These are phyloP conservation scores for Verticillium isaacii DNA, from an alignment of 2,329 filamentous ascomycete genomes.

Conservation along the genomic window DNA sequence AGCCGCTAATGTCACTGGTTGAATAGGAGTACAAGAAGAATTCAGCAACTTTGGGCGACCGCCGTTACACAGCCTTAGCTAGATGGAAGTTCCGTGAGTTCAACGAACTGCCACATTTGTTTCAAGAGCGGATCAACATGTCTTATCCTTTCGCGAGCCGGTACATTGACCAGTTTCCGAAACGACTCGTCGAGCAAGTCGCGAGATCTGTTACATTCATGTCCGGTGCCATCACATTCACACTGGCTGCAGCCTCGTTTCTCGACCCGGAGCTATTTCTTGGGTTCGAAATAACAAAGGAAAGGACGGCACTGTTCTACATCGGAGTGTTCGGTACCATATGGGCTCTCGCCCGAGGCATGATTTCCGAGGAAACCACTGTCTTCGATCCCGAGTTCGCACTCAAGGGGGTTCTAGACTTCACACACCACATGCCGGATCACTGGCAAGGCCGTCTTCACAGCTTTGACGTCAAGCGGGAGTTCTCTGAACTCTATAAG, in stretches of 20 bases:
- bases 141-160: slow-evolving; percentile 88
- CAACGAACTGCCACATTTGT: slow-evolving; percentile 92
- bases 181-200: slow-evolving; percentile 84
- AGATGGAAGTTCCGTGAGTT: slow-evolving; percentile 99
- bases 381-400: slow-evolving; percentile 92
- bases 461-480: slow-evolving; percentile 85
- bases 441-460: slow-evolving; percentile 90
- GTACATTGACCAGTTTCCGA: slow-evolving; percentile 95
- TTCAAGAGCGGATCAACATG: slow-evolving; percentile 85
- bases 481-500: slow-evolving; percentile 89
- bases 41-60: slow-evolving; percentile 77
- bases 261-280: slow-evolving; percentile 88
- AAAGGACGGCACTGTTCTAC: slow-evolving; percentile 87
- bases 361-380: slow-evolving; percentile 80
- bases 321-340: slow-evolving; percentile 76
- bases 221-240: slow-evolving; percentile 77
- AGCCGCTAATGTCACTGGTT: background rate
- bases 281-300: slow-evolving; percentile 84
- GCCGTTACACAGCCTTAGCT: slow-evolving; percentile 87
- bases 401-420: slow-evolving; percentile 82
- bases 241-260: slow-evolving; percentile 79
- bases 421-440: slow-evolving; percentile 84
- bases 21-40: slow-evolving; percentile 88
- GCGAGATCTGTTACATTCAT: slow-evolving; percentile 84
- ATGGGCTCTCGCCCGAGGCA: slow-evolving; percentile 78